phyloP scores from a whole-genome alignment of 164 flowering plant species.

The Annona squamosa region DNA sequence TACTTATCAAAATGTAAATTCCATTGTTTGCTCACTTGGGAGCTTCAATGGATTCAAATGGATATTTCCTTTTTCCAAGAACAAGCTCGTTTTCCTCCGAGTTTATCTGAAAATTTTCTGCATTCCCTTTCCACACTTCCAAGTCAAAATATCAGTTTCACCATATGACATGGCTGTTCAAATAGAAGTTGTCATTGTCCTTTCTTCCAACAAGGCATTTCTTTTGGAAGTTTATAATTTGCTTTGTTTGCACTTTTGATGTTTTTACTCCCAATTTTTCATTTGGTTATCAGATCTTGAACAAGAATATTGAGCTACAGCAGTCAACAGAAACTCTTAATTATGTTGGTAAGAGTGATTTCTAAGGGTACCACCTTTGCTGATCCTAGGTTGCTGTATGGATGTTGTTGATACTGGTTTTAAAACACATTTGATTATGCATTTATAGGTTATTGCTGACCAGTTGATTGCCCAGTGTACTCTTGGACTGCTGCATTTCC shows the following conservation, averaged over 20 bases:
- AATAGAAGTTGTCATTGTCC: background rate
- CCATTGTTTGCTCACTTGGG: too few relatives aligned
- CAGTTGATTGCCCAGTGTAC: too few relatives aligned
- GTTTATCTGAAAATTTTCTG: background rate
- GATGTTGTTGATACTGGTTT: too few relatives aligned
- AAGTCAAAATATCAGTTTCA: background rate
- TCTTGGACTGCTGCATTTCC: too few relatives aligned
- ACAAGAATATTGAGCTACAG: constrained; percentile 74
- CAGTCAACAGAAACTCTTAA: constrained; percentile 27
- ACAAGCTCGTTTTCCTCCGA: background rate
- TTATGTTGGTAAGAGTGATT: constrained; percentile 43
- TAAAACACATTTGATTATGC: too few relatives aligned
- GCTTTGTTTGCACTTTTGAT: background rate
- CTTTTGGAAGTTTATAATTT: background rate
- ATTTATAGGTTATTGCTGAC: too few relatives aligned
- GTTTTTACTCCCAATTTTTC: background rate
- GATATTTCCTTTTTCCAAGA: too few relatives aligned
- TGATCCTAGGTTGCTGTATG: background rate
- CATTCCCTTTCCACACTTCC: background rate
- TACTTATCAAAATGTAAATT: too few relatives aligned
- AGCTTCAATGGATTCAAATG: too few relatives aligned
- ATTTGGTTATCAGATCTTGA: constrained; percentile 52
- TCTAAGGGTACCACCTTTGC: background rate
- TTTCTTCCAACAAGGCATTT: background rate
- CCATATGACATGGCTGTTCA: background rate